These are phyloP conservation scores for Cercophora scortea DNA, from an alignment of 495 filamentous ascomycete species.

Conservation along the genomic window DNA sequence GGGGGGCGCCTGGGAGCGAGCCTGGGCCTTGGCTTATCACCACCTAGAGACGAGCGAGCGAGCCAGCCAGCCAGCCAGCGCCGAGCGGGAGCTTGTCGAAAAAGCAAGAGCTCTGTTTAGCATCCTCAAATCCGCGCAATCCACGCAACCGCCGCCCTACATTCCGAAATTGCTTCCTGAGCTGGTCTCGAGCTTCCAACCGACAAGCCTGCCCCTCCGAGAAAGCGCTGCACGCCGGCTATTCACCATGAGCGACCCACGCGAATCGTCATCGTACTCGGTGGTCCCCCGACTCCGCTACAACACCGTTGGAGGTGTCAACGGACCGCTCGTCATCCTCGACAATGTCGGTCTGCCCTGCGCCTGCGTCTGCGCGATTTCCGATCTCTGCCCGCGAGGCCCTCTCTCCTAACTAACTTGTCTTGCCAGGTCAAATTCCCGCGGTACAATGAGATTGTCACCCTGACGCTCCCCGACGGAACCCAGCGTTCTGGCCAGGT, in stretches of 20 bases:
- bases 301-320: slow-evolving; percentile 97
- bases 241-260: slow-evolving; percentile 61
- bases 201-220: too few relatives aligned
- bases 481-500: slow-evolving; percentile 91
- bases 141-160: not conserved
- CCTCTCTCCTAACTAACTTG: slow-evolving; percentile 25
- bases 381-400: too few relatives aligned
- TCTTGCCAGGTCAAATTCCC: slow-evolving; percentile 82
- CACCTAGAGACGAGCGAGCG: not conserved
- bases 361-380: not conserved
- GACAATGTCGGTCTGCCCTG: slow-evolving; percentile 63
- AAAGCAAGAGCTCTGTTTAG: slow-evolving; percentile 12
- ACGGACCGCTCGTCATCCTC: slow-evolving; percentile 93
- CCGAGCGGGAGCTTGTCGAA: slow-evolving; percentile 18
- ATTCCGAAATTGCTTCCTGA: slow-evolving; percentile 3
- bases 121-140: slow-evolving; percentile 7
- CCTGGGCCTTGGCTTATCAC: not conserved
- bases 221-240: not conserved
- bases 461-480: slow-evolving; percentile 90
- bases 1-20: not conserved
- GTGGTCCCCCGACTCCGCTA: slow-evolving; percentile 85
- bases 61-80: too few relatives aligned
- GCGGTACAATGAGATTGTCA: slow-evolving; percentile 95
- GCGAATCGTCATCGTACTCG: slow-evolving; percentile 59
- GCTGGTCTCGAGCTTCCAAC: slow-evolving; percentile 10